phyloP scores from a whole-genome alignment of 257 asterid species.

The Pogostemon cablin region DNA sequence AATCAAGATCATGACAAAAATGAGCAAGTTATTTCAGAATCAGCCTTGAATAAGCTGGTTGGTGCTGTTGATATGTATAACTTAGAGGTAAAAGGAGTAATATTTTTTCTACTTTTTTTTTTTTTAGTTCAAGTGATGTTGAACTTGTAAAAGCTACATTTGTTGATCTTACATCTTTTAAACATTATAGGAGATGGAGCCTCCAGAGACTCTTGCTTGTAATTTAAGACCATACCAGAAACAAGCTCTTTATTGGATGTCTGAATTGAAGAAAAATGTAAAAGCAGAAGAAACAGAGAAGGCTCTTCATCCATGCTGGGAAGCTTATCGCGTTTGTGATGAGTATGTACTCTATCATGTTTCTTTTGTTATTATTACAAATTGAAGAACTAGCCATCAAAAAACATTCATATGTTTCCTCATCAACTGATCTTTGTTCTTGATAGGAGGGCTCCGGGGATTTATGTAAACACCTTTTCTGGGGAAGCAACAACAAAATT shows the following conservation, averaged over 20 bases:
- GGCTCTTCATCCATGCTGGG: conserved; percentile 93
- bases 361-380: not conserved
- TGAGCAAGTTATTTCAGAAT: conserved; percentile 63
- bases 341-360: conserved; percentile 49
- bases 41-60: conserved; percentile 75
- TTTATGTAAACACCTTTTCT: conserved; percentile 72
- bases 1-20: conserved; percentile 45
- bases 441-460: conserved; percentile 75
- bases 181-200: conserved; percentile 70
- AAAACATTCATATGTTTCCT: not conserved
- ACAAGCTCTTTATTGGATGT: conserved; percentile 90
- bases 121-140: not conserved
- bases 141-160: not conserved
- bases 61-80: conserved; percentile 80
- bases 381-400: not conserved
- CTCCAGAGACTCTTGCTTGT: conserved; percentile 67
- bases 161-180: conserved; percentile 6
- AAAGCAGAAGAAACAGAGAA: conserved; percentile 57
- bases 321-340: conserved; percentile 76
- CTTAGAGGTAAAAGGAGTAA: conserved; percentile 54
- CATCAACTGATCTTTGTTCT: conserved; percentile 33
- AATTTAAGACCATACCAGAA: conserved; percentile 79
- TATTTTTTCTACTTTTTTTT: not conserved
- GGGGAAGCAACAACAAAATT: conserved; percentile 79
- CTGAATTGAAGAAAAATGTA: conserved; percentile 65